phyloP scores from a whole-genome alignment of 176 grass and related monocot genomes.

The Rhynchospora breviuscula region DNA sequence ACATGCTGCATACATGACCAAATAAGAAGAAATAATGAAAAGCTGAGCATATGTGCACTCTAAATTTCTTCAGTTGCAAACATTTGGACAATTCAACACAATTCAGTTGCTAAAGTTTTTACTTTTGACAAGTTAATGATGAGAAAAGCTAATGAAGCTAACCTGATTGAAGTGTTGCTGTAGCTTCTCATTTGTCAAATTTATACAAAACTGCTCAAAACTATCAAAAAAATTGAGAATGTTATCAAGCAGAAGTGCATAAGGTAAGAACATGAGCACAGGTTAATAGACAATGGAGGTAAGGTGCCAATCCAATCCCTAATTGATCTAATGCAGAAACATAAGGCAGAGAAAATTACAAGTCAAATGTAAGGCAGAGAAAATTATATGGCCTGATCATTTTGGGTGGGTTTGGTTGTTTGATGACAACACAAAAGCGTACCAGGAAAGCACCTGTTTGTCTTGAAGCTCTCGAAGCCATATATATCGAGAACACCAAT shows the following conservation, averaged over 20 bases:
- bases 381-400: neutral
- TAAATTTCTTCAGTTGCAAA: neutral
- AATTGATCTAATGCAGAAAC: neutral
- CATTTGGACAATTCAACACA: neutral
- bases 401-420: constrained; percentile 6
- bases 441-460: constrained; percentile 97
- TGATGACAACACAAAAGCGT: constrained; percentile 39
- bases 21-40: neutral
- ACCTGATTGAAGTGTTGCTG: constrained; percentile 99
- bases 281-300: constrained; percentile 6
- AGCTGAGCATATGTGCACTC: neutral
- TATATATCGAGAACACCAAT: constrained; percentile 99
- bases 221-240: constrained; percentile 33
- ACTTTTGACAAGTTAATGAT: neutral
- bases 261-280: constrained; percentile 16
- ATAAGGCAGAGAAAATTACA: neutral
- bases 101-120: neutral
- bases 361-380: neutral
- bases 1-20: constrained; percentile 71
- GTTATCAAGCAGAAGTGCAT: constrained; percentile 21
- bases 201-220: constrained; percentile 99
- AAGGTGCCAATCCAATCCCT: neutral
- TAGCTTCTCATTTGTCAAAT: constrained; percentile 98
- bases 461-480: constrained; percentile 99
- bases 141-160: constrained; percentile 10